Evolutionary conservation across 805 yeast species (phyloP), one percentile per base, ranked within the genome.

Genomic region (Kodamaea kakaduensis): DNA sequence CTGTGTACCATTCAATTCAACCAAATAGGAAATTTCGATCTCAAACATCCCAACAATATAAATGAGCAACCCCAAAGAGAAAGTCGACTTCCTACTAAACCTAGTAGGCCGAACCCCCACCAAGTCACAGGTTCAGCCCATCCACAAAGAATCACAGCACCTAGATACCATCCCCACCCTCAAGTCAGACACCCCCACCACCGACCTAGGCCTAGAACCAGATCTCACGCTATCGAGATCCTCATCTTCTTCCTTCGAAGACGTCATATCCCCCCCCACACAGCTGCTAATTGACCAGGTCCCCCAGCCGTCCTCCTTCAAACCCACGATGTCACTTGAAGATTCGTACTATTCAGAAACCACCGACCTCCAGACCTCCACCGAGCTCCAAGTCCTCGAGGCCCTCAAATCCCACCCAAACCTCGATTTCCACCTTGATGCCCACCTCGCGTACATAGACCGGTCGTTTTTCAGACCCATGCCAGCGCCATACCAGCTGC

Each of bases 401-500:
- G 19, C 36, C 9, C 42, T 31, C 26, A 31, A 31, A 15, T 22
- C 17, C 8, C 17, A 37, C 19, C 31, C 38, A 3, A 20, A 19
- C 5, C 32, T 42, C 9, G 31, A 26, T 10, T 42, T 44, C 14
- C 12, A 24, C 25, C n/a, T 12, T n/a, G 54, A 54, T 4, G 41
- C 45, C 1, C 88, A 82, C 50, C 36, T 52, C 7, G 41, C 43
- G 33, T 83, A 68, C 48, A 55, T 76, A 9, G 55, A 61, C 14
- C 39, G 51, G n/a, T 61, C 64, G 13, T 58, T 77, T 16, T 46
- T 52, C 7, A 51, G 58, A 8, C 61, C 69, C 12, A 64, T 84
- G 17, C 84, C 88, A 0, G 43, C 59, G 2, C 61, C 56, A 6
- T 81, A 72, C 54, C 52, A 57, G 3, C 71, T 71, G 0, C 64